Conservation (phyloP, 257 asterid species). For the Przewalskia tangutica region DNA sequence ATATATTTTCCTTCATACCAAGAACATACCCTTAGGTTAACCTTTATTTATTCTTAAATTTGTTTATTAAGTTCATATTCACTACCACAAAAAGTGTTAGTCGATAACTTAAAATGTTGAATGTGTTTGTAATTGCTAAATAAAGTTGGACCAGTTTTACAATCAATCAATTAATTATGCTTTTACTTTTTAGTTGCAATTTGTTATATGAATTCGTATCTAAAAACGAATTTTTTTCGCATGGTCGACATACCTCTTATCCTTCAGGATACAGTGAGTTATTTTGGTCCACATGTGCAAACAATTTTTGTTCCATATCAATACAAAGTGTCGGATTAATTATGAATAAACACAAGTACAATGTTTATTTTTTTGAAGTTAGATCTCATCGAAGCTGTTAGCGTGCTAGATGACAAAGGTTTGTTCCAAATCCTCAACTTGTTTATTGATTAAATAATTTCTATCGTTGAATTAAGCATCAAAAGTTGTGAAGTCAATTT, state of each 20-base stretch:
- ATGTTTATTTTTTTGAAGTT: neutral
- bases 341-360: neutral
- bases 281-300: too few relatives aligned
- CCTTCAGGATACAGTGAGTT: neutral
- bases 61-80: neutral
- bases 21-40: too few relatives aligned
- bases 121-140: neutral
- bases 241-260: neutral
- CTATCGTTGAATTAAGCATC: neutral
- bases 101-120: neutral
- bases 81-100: neutral
- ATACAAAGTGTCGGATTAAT: neutral
- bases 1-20: too few relatives aligned
- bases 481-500: neutral
- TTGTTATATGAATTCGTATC: neutral
- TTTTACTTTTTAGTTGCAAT: too few relatives aligned
- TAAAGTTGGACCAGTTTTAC: neutral
- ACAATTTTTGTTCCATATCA: too few relatives aligned
- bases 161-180: too few relatives aligned
- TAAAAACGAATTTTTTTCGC: neutral
- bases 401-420: neutral
- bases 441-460: neutral
- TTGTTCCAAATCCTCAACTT: neutral
- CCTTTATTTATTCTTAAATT: too few relatives aligned
- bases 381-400: neutral